Base-by-base conservation (phyloP, 306 rosid genomes). In the Lathyrus sativus region DNA sequence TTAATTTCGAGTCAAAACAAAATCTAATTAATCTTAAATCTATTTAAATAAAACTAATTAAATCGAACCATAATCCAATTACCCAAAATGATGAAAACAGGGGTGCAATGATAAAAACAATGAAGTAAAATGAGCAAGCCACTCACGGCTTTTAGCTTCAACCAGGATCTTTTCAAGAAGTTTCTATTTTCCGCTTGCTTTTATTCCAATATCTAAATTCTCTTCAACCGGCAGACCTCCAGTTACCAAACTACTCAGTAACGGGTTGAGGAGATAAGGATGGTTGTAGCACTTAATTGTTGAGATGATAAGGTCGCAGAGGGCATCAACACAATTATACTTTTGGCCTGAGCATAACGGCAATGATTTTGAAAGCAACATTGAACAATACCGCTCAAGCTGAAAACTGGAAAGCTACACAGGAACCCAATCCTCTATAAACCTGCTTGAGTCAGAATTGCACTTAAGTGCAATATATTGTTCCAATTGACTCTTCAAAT, bases 351-450 rank as follows among this genome's bases (percentile, higher is more conserved):
- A 81, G 65, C 76, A 68, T 73, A 81, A 67, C 42, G 58, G n/a
- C 31, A 64, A 39, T 49, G 72, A 68, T 62, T 76, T 63, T 67
- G 85, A 76, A 55, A 81, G 82, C 49, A 81, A 62, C 68, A 74
- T 18, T 26, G 82, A 68, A 73, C 85, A 81, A 69, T 81, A 81
- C 82, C 77, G 85, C 74, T 81, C 81, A 42, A 81, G 76, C 66
- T 81, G 85, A 71, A 81, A 74, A 68, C 39, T 64, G 50, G 85
- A 81, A 73, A 81, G 81, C 71, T 60, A 65, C 22, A 73, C 79
- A 68, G 82, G 85, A 68, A 81, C 85, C 85, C 85, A 81, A 59
- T 76, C 73, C 79, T 81, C 85, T 33, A 65, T 67, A 73, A 81
- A 81, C 76, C 62, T 77, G 46, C 63, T 26, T 42, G 70, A 77